Percentiles rank a stretch among this genome's conserved stretches.
Evolutionary conservation across 192 early-diverging fungal genomes (phyloP).

Genomic region (Entomortierella chlamydospora): DNA sequence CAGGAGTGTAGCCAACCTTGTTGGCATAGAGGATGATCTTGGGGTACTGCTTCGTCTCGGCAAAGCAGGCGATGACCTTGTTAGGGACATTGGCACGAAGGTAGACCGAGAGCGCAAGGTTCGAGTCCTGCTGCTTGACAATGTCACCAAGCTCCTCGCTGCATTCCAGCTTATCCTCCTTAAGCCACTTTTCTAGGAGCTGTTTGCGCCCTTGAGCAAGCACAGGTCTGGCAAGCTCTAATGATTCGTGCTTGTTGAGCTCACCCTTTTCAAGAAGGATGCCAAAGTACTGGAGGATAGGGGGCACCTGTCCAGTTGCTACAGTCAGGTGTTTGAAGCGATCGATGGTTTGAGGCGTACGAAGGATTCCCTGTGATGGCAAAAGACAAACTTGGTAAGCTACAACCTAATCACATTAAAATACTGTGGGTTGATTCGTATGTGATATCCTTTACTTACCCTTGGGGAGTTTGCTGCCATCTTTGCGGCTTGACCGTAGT

Average conservation of each 20-base stretch:
- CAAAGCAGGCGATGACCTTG: slow-evolving; percentile 97
- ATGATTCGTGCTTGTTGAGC: slow-evolving; percentile 94
- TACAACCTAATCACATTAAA: not conserved
- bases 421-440: not conserved
- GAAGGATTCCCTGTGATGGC: slow-evolving; percentile 81
- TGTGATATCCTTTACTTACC: slow-evolving; percentile 51
- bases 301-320: slow-evolving; percentile 82
- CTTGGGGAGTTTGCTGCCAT: slow-evolving; percentile 93
- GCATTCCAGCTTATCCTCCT: slow-evolving; percentile 98
- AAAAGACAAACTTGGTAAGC: not conserved
- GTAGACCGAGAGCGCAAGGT: slow-evolving; percentile 95
- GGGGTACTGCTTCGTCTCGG: slow-evolving; percentile 94
- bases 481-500: slow-evolving; percentile 92
- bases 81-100: slow-evolving; percentile 92
- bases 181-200: slow-evolving; percentile 97
- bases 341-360: slow-evolving; percentile 95
- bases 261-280: slow-evolving; percentile 94
- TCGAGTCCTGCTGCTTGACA: slow-evolving; percentile 90
- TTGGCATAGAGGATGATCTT: slow-evolving; percentile 97
- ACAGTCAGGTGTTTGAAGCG: slow-evolving; percentile 89
- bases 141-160: slow-evolving; percentile 98
- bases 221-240: slow-evolving; percentile 94
- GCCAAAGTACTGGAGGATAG: slow-evolving; percentile 98
- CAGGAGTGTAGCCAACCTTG: slow-evolving; percentile 93
- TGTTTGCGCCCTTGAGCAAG: slow-evolving; percentile 91